Evolutionary conservation across 2,329 filamentous ascomycete species (phyloP), one percentile per base, ranked within the genome.

Genomic region (Hypoxylon sp.): DNA sequence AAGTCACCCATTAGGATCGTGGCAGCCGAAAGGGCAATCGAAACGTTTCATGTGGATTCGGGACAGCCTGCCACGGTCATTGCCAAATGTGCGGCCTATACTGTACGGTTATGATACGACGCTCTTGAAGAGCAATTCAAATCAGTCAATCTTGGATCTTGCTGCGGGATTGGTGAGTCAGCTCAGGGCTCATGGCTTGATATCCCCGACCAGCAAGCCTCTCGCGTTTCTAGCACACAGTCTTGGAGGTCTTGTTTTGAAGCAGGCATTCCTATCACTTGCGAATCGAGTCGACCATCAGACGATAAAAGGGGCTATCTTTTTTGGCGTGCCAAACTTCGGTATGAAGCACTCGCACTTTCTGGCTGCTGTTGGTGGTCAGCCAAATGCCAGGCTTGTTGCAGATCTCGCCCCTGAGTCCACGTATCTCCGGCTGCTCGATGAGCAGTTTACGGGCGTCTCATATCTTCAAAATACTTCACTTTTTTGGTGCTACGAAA

Each of bases 1-100:
- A 1, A 66, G 65, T 24, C 67, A 67, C 24, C 65, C 67, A 9
- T 66, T 69, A 10, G 64, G 64, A 13, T 69, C 62, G 3, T 69
- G 65, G 67, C 67, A 69, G 21, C 64, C 62, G 2, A 60, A 61
- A 52, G 48, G 50, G 15, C 33, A 20, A 11, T 49, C 57, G 11
- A 66, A 66, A 27, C 47, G 53, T 3, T 69, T 61, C 35, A 71
- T 71, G 69, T 71, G 68, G 68, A 63, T 71, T 27, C 59, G 68
- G 11, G 69, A 71, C 40, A 56, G 40, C 2, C 52, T 70, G 18
- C 67, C 67, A 7, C 45, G 51, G 2, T 33, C 52, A 27, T 8
- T 70, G 11, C 64, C 61, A 0, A 21, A 55, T 9, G 31, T 64
- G n/a, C 52, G 69, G 11, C 37, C 62, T 10, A 48, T 70, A 8